Percentiles rank a stretch among this genome's conserved stretches.
phyloP scores from a whole-genome alignment of 257 asterid species.

The Phtheirospermum japonicum region DNA sequence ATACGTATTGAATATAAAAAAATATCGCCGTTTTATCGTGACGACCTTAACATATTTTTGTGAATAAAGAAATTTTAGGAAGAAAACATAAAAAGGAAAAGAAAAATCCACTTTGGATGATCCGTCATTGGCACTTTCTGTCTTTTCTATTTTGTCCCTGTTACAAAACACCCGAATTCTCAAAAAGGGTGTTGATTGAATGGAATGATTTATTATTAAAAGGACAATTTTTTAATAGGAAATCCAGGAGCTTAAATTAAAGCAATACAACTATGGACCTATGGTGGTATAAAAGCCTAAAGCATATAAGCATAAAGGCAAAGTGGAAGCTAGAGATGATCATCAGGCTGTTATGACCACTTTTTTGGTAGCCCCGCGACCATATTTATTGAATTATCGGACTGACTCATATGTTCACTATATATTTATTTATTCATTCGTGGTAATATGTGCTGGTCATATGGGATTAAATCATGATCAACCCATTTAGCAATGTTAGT shows the following conservation, averaged over 20 bases:
- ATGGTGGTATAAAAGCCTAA: background rate
- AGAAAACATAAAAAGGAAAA: background rate
- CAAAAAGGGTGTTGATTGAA: conserved; percentile 37
- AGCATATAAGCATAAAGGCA: conserved; percentile 17
- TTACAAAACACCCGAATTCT: conserved; percentile 52
- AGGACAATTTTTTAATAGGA: background rate
- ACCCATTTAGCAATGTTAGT: too few species aligned
- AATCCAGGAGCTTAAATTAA: conserved; percentile 21
- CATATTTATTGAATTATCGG: conserved; percentile 28
- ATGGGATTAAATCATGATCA: too few species aligned
- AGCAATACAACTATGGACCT: background rate
- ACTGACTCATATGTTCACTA: too few species aligned
- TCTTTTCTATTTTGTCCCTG: conserved; percentile 38
- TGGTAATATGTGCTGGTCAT: too few species aligned
- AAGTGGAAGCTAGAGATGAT: conserved; percentile 24
- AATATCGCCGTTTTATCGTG: too few species aligned
- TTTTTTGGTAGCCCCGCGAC: conserved; percentile 33
- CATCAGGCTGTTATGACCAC: conserved; percentile 22
- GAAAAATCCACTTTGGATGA: background rate
- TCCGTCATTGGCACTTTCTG: conserved; percentile 39
- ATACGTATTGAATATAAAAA: too few species aligned
- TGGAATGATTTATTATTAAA: conserved; percentile 25
- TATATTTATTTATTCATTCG: too few species aligned
- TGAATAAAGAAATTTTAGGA: too few species aligned
- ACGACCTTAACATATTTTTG: too few species aligned